phyloP scores from a whole-genome alignment of 2,329 filamentous ascomycete species.

The Thermoascus crustaceus region DNA sequence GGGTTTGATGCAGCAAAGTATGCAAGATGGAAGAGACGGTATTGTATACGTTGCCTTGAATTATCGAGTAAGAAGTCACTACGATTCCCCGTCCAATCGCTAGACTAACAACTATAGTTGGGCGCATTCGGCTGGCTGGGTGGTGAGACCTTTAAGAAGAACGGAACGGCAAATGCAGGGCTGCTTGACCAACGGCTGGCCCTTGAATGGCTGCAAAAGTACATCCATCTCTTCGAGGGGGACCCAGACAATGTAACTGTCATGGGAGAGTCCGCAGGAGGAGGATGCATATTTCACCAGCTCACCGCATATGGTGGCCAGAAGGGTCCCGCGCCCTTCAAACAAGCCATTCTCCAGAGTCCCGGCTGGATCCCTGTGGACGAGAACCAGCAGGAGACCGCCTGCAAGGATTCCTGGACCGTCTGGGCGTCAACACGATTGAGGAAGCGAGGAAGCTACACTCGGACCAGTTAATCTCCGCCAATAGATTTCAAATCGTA shows the following conservation, averaged over 20 bases:
- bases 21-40: conserved; percentile 17
- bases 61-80: not conserved
- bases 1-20: conserved; percentile 30
- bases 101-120: not conserved
- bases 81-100: too few relatives aligned
- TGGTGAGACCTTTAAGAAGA: not conserved
- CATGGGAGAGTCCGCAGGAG: conserved; percentile 42
- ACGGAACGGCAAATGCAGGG: not conserved
- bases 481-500: conserved; percentile 37
- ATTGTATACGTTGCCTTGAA: not conserved
- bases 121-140: not conserved
- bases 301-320: conserved; percentile 45
- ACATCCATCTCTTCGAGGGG: conserved; percentile 5
- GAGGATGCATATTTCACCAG: conserved; percentile 48
- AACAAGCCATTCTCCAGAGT: conserved; percentile 39
- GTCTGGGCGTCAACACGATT: conserved; percentile 38
- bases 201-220: not conserved
- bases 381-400: conserved; percentile 30
- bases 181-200: not conserved
- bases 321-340: conserved; percentile 28
- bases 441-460: conserved; percentile 37
- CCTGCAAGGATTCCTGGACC: conserved; percentile 31
- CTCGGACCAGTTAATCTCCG: conserved; percentile 32
- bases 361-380: conserved; percentile 30
- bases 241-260: conserved; percentile 6